These are phyloP conservation scores for Linderina pennispora DNA, from an alignment of 192 early-diverging fungal species.

Conservation along the genomic window DNA sequence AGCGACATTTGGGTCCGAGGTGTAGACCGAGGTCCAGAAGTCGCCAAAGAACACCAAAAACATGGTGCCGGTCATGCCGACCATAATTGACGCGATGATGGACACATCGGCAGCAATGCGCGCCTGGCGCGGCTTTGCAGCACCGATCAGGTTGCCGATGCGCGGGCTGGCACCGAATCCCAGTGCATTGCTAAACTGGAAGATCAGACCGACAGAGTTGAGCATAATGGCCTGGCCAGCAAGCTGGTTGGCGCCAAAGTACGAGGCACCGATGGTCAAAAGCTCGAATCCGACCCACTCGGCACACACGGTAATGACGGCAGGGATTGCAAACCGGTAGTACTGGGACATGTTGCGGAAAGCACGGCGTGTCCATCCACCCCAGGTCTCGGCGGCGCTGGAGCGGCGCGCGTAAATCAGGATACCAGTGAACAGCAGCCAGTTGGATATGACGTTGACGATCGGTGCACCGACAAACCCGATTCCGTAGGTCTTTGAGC, in stretches of 20 bases:
- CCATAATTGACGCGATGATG: constrained; percentile 45
- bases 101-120: constrained; percentile 52
- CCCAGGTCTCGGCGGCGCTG: constrained; percentile 71
- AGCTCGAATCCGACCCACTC: constrained; percentile 80
- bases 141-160: constrained; percentile 70
- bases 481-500: constrained; percentile 51
- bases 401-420: constrained; percentile 55
- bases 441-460: constrained; percentile 62
- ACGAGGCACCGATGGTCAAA: constrained; percentile 62
- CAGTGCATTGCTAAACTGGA: constrained; percentile 63
- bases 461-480: constrained; percentile 81
- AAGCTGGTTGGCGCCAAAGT: constrained; percentile 63
- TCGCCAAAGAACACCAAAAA: constrained; percentile 7
- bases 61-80: constrained; percentile 24
- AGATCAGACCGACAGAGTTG: constrained; percentile 64
- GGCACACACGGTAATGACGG: constrained; percentile 69
- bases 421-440: constrained; percentile 57
- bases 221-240: constrained; percentile 73
- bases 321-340: constrained; percentile 66
- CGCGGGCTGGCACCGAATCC: constrained; percentile 68
- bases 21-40: constrained; percentile 48
- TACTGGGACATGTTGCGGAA: constrained; percentile 56
- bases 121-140: constrained; percentile 48
- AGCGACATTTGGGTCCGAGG: constrained; percentile 59
- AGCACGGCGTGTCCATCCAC: constrained; percentile 69